Base-by-base conservation (phyloP, 495 filamentous ascomycete genomes). In the Saxophila tyrrhenica region DNA sequence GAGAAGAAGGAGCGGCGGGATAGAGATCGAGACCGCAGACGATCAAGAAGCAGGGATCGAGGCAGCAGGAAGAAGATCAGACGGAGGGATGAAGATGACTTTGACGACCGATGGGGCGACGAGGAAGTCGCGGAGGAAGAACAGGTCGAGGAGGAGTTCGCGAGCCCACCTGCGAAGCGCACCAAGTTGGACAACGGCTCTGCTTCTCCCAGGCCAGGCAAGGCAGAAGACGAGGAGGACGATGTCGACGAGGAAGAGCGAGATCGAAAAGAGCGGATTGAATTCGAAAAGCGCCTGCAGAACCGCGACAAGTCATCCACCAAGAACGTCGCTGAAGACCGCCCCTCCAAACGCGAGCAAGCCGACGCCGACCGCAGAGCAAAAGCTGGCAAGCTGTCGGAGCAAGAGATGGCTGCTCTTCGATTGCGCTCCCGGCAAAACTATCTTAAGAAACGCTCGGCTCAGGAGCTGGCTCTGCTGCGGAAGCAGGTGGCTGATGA, bases 401-500 rank as follows among this genome's bases (percentile, higher is more conserved):
- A 23, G 77, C 78, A 17, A 69, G 83, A 57, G 72, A 72, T 58
- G 78, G 76, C 15, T 82, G 87, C 90, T 60, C 69, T 95, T 8
- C 74, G 92, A 13, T 73, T 92, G 61, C 76, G 87, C 25, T 94
- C 89, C 7, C 79, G 92, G 46, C 89, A 96, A 64, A 85, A 92
- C 59, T 98, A 98, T 64, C 73, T 98, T 24, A 86, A 87, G 70
- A 98, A 97, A 72, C 74, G 92, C 38, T 90, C 96, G 65, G 74
- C 83, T 0, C 88, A 96, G 72, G 79, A 84, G 57, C 70, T 98
- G 22, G 87, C 85, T 0, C 72, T 97, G 15, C 69, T 97, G 32
- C 81, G 90, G 19, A 87, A 86, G 62, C 91, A 98, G 64, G 90
- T 98, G n/a, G 79, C 78, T 1, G 92, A 97, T 59, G 92, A 98